Evolutionary conservation across 371 early-diverging fungal genomes (phyloP).

Genomic region (Batkoa obscura): DNA sequence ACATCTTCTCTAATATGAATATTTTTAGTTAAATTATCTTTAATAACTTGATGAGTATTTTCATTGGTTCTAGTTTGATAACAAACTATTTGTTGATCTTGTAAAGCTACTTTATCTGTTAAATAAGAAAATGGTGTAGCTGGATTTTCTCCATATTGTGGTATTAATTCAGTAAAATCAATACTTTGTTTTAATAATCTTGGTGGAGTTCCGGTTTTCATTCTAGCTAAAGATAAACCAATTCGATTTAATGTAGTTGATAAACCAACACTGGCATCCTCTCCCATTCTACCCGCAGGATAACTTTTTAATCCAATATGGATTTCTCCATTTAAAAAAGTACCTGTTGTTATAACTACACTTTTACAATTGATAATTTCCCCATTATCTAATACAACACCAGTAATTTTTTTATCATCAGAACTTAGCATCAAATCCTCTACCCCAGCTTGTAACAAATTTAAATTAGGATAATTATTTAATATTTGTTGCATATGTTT

Average conservation of each 20-base stretch:
- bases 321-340: slow-evolving; percentile 70
- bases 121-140: slow-evolving; percentile 61
- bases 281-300: slow-evolving; percentile 61
- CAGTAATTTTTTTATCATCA: slow-evolving; percentile 7
- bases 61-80: slow-evolving; percentile 59
- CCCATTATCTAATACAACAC: slow-evolving; percentile 25
- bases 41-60: slow-evolving; percentile 42
- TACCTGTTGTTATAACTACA: slow-evolving; percentile 69
- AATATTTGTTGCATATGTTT: slow-evolving; percentile 44
- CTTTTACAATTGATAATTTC: slow-evolving; percentile 43
- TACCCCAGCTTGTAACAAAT: slow-evolving; percentile 49
- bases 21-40: slow-evolving; percentile 49
- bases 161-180: slow-evolving; percentile 34
- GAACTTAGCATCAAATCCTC: slow-evolving; percentile 47
- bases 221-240: slow-evolving; percentile 50
- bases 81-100: slow-evolving; percentile 43
- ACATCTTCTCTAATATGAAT: slow-evolving; percentile 71
- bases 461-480: slow-evolving; percentile 42
- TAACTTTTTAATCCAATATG: slow-evolving; percentile 52
- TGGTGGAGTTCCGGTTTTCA: slow-evolving; percentile 77
- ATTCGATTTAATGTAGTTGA: slow-evolving; percentile 51
- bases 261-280: slow-evolving; percentile 52
- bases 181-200: slow-evolving; percentile 55
- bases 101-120: slow-evolving; percentile 36
- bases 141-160: slow-evolving; percentile 54